Percentiles rank a stretch among this genome's conserved stretches.
Evolutionary conservation across 2,329 filamentous ascomycete genomes (phyloP).

Genomic region (Arachnopeziza araneosa): DNA sequence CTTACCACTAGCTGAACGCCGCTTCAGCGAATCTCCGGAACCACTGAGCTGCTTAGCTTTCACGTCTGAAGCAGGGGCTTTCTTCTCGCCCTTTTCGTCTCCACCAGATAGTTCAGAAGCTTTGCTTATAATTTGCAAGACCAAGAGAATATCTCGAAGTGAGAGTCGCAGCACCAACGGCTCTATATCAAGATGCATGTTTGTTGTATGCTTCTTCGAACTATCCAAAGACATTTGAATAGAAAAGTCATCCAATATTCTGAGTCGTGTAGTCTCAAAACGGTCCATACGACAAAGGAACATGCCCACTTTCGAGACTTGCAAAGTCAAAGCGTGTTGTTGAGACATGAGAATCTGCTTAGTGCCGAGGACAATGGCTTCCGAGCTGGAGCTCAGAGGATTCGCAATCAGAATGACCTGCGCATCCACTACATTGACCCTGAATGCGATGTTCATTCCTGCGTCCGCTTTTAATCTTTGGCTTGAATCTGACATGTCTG

Average conservation of each 20-base stretch:
- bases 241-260: constrained; percentile 96
- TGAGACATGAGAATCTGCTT: constrained; percentile 91
- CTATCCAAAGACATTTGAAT: constrained; percentile 82
- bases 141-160: constrained; percentile 87
- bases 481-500: constrained; percentile 19
- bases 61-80: constrained; percentile 39
- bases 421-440: constrained; percentile 90
- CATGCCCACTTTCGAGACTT: constrained; percentile 94
- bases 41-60: constrained; percentile 48
- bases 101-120: constrained; percentile 79
- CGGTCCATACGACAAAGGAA: constrained; percentile 98
- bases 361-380: constrained; percentile 91
- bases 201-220: constrained; percentile 58
- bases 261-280: constrained; percentile 82
- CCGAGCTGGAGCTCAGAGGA: constrained; percentile 80
- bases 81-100: constrained; percentile 44
- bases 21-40: constrained; percentile 38
- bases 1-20: constrained; percentile 51
- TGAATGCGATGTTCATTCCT: constrained; percentile 74
- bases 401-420: constrained; percentile 97
- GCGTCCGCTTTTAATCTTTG: constrained; percentile 29
- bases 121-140: constrained; percentile 85
- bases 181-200: constrained; percentile 82
- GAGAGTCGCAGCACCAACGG: constrained; percentile 87
- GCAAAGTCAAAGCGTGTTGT: constrained; percentile 89